Evolutionary conservation across 495 filamentous ascomycete genomes (phyloP), one percentile per base, ranked within the genome.

Genomic region (Sabuloglossum arenarium): DNA sequence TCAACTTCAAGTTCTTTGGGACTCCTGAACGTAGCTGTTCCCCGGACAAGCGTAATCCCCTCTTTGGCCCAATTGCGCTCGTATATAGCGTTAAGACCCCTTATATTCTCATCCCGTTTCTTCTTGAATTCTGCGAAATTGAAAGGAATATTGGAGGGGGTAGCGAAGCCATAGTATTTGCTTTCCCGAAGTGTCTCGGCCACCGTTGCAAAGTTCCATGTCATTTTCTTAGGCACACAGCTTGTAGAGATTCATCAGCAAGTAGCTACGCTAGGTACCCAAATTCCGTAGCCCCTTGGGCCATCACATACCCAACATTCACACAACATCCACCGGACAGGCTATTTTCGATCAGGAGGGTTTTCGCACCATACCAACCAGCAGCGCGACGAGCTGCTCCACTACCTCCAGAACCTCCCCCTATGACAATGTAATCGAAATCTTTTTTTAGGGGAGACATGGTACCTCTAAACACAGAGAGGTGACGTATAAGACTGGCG

Each of bases 211-310:
- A 85, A 84, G 65, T 88, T 81, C 76, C 79, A 90, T 32, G 84
- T 88, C 28, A 90, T 69, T 58, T 90, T 89, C 66, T 90, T 90
- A 24, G 85, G 85, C 9, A 88, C 84, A 64, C 84, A 88, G 29
- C 81, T 86, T 1, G 30, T 9, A 1, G 23, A 0, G 8, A 25
- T 55, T 12, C 34, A 27, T 8, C 21, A 51, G 21, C 8, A 0
- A 32, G 23, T n/a, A n/a, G n/a, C n/a, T n/a, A n/a, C n/a, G n/a
- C n/a, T n/a, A n/a, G n/a, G n/a, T n/a, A 32, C 10, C 8, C 21
- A 9, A n/a, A 27, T 1, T 3, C 1, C 3, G 16, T 14, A 6
- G 16, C 3, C 5, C 3, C 3, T 6, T 8, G 14, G 19, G 45
- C 6, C 4, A 55, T 23, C 27, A 68, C 73, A 54, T 70, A 86